Percentiles rank a stretch among this genome's conserved stretches.
phyloP scores from a whole-genome alignment of 148 eudicot species.

The Cornus florida region DNA sequence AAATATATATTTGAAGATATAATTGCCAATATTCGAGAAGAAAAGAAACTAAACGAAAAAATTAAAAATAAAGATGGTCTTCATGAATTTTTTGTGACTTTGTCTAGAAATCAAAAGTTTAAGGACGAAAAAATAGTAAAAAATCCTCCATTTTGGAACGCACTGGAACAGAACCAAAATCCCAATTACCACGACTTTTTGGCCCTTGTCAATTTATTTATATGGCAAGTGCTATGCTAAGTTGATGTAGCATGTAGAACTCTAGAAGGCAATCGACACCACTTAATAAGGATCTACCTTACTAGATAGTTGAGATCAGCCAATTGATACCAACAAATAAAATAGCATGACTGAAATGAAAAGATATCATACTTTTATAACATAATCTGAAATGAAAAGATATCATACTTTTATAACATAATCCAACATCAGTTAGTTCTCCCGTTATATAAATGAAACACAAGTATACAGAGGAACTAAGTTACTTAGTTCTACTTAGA shows the following conservation, averaged over 20 bases:
- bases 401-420: too few species aligned
- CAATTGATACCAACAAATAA: neutral
- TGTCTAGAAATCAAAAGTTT: neutral
- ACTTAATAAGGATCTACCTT: too few species aligned
- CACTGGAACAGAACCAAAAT: neutral
- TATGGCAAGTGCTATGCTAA: neutral
- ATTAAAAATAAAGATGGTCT: neutral
- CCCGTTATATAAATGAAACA: neutral
- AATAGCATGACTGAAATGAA: neutral
- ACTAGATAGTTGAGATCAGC: too few species aligned
- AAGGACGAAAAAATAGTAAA: neutral
- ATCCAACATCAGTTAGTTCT: neutral
- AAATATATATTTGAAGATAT: too few species aligned
- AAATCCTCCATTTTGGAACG: neutral
- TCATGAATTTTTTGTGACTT: neutral
- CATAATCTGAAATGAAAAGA: neutral
- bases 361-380: neutral
- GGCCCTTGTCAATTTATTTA: neutral
- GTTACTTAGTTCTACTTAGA: neutral
- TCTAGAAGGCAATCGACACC: too few species aligned
- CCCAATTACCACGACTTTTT: neutral
- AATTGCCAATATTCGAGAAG: too few species aligned
- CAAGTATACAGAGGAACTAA: neutral
- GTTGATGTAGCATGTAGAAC: neutral
- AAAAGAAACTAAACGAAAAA: too few species aligned